Conservation (phyloP, 371 early-diverging fungal genomes). For the Parasitella parasitica region DNA sequence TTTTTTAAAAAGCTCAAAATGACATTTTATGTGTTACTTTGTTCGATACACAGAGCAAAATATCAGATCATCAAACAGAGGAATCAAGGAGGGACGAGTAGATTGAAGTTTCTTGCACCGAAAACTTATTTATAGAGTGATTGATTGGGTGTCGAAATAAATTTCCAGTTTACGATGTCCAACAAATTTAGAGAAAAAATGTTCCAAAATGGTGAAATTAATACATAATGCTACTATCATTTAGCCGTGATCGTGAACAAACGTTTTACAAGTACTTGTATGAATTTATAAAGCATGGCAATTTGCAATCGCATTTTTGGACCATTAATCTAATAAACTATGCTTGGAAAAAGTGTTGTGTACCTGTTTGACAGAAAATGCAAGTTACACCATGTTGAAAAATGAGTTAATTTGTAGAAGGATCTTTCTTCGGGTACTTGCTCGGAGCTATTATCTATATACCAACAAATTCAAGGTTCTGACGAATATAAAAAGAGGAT, state of each 20-base stretch:
- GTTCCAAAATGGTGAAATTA: not conserved
- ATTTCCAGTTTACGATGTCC: no score
- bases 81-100: not conserved
- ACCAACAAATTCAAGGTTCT: not conserved
- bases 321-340: not conserved
- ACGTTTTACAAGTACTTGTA: no score
- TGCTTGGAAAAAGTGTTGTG: not conserved
- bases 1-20: not conserved
- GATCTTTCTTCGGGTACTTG: not conserved
- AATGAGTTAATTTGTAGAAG: not conserved
- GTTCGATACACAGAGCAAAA: not conserved
- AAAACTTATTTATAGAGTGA: not conserved
- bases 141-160: not conserved
- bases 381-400: not conserved
- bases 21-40: not conserved
- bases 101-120: no score
- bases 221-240: not conserved
- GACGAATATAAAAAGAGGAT: not conserved
- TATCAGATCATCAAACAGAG: not conserved
- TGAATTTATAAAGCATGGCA: no score
- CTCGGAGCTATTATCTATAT: not conserved
- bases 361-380: not conserved
- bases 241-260: no score
- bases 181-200: not conserved
- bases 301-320: no score